Evolutionary conservation across 306 rosid genomes (phyloP).

Genomic region (Pyrus communis): DNA sequence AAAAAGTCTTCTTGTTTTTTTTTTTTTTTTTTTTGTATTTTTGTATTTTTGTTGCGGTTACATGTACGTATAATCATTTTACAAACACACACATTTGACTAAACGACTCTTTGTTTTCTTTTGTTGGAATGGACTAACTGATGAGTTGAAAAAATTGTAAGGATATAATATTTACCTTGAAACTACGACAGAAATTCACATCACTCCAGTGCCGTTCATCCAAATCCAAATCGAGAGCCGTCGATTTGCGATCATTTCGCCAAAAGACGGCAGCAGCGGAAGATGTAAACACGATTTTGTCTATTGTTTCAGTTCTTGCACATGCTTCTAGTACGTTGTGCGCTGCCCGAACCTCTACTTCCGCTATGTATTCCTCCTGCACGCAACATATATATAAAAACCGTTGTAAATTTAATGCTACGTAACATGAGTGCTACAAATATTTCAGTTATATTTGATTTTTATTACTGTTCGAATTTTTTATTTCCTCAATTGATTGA

Average conservation of each 20-base stretch:
- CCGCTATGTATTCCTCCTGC: slow-evolving; percentile 85
- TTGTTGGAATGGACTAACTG: neutral
- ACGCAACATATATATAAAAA: neutral
- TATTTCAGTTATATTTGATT: too few species aligned
- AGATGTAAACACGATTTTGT: slow-evolving; percentile 76
- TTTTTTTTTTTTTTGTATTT: too few species aligned
- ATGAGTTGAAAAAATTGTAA: neutral
- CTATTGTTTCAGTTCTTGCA: slow-evolving; percentile 74
- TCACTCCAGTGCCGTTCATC: slow-evolving; percentile 82
- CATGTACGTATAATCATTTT: too few species aligned
- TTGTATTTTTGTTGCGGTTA: too few species aligned
- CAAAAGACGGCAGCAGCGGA: slow-evolving; percentile 72
- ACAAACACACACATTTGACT: too few species aligned
- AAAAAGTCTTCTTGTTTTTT: too few species aligned
- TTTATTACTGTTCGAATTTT: too few species aligned
- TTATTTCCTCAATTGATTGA: too few species aligned
- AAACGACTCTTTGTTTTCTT: too few species aligned
- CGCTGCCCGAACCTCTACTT: slow-evolving; percentile 93
- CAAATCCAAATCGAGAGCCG: slow-evolving; percentile 26
- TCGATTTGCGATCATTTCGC: slow-evolving; percentile 58
- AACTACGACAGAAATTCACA: slow-evolving; percentile 67
- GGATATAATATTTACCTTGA: slow-evolving; percentile 38
- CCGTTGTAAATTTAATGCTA: neutral
- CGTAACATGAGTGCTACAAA: too few species aligned
- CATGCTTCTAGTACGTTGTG: slow-evolving; percentile 94